Evolutionary conservation across 2,329 filamentous ascomycete species (phyloP), one percentile per base, ranked within the genome.

Genomic region (Ophiostoma piceae): DNA sequence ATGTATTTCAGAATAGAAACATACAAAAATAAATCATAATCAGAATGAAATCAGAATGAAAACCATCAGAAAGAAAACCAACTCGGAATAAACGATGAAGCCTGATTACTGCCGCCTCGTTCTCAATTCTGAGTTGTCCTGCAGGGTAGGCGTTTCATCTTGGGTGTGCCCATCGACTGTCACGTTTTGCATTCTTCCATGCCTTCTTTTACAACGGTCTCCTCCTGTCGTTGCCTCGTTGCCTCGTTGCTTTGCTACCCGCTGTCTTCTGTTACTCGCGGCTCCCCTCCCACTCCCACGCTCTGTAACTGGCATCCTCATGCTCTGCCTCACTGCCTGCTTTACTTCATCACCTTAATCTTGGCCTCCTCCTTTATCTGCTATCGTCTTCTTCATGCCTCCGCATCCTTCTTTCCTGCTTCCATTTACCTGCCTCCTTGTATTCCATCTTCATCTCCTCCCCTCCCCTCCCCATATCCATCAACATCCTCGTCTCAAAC

Each of bases 81-180:
- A 16, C 12, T 35, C 35, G 35, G 8, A 35, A 35, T 1, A 35
- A 35, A 35, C 32, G 5, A 35, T 2, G 35, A 35, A 35, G 35
- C 35, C 35, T 8, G 5, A 35, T 8, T 76, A 74, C 75, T 74
- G 76, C 76, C 78, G 74, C 77, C 76, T 78, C 77, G 78, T 78
- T 37, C 51, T 64, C 62, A 37, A 60, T 35, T 77, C 77, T 74
- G 51, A 57, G 57, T 62, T 76, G 75, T 78, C 76, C 78, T 77
- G 79, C 79, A 80, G 80, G 78, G 79, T 78, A 79, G 76, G 76
- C 77, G 81, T 83, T 82, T 82, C 81, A 82, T 75, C 77, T 79
- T 79, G 76, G 77, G 74, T 75, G 76, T 78, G 76, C 79, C 76
- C 77, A 76, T 79, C 73, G 76, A 78, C 73, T 76, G 74, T 76